A percentile compares a stretch with the other conserved stretches of the same genome.
Conservation (phyloP, 1,284 basidiomycete genomes). For the Melanopsichium pennsylvanicum region DNA sequence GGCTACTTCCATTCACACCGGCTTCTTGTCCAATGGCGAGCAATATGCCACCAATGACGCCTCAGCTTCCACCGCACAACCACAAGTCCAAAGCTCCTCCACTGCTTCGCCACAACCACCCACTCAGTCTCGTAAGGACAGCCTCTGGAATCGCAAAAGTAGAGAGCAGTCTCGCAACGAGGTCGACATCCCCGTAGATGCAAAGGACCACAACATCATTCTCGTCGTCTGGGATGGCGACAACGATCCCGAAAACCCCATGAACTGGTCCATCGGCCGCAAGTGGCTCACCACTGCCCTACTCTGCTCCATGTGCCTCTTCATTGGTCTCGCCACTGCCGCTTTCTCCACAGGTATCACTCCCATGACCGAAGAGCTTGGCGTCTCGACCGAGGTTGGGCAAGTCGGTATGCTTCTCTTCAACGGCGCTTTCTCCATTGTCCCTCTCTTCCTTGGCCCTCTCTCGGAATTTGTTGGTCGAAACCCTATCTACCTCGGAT, state of each 20-base stretch:
- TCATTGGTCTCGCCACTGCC: slow-evolving; percentile 63
- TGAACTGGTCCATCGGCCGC: slow-evolving; percentile 51
- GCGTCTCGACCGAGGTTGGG: slow-evolving; percentile 56
- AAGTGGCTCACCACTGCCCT: slow-evolving; percentile 57
- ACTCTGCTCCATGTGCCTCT: slow-evolving; percentile 59
- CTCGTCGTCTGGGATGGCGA: slow-evolving; percentile 54
- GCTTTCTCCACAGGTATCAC: slow-evolving; percentile 61
- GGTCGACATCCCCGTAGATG: slow-evolving; percentile 23
- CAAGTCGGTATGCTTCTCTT: slow-evolving; percentile 64
- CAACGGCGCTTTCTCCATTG: slow-evolving; percentile 55
- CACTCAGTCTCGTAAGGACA: slow-evolving; percentile 38
- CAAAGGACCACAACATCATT: slow-evolving; percentile 49
- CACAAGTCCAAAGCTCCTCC: background rate
- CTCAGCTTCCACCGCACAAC: slow-evolving; percentile 5
- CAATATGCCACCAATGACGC: slow-evolving; percentile 45
- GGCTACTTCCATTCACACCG: slow-evolving; percentile 53
- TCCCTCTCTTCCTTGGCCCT: slow-evolving; percentile 63
- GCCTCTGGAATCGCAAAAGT: slow-evolving; percentile 44
- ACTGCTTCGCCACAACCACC: slow-evolving; percentile 5
- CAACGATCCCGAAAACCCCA: slow-evolving; percentile 55
- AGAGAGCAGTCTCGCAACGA: slow-evolving; percentile 30
- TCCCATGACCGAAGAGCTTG: slow-evolving; percentile 60
- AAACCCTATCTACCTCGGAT: slow-evolving; percentile 62
- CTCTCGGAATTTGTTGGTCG: slow-evolving; percentile 65
- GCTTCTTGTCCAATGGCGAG: slow-evolving; percentile 50